Evolutionary conservation across 768 basidiomycete genomes (phyloP), one percentile per base, ranked within the genome.

Genomic region (Austroboletus eburneus): DNA sequence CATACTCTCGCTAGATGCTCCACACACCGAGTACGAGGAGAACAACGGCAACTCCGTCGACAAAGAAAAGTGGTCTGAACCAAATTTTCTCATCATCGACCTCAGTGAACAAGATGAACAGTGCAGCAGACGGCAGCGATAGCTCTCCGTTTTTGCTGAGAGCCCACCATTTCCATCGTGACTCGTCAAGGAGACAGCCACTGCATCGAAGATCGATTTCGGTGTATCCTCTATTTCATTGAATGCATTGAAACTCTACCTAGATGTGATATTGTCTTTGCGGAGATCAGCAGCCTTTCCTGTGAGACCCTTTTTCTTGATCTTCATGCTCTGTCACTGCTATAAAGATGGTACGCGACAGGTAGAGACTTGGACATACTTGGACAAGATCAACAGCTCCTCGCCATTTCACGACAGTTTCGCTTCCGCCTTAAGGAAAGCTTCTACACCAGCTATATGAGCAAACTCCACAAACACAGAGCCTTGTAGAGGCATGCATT

Each of bases 401-500:
- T 76, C 69, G 23, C 78, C 91, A 10, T 91, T 77, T 73, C 81
- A 97, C 16, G 79, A 70, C 1, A 91, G 91, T 64, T 91, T 88
- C 1, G 86, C 84, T 34, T 91, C 87, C 1, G 83, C 81, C 13
- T 76, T 82, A 42, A 97, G 70, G 72, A 98, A 95, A 13, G 74
- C 74, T 18, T 85, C 78, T 25, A 83, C 83, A 5, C 79, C 73
- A 38, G 76, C 72, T 61, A 81, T 76, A 54, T 90, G 81, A 20
- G 80, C 72, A 61, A 89, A 98, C 69, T 97, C 95, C 32, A 80
- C 80, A 55, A 97, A 98, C n/a, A 94, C 87, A 9, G 93, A 96
- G 42, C 85, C 80, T 91, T 94, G 51, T 47, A n/a, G 30, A 34
- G 37, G 22, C 2, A n/a, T 27, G 27, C 27, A 27, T 27, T 45